A percentile compares a stretch with the other conserved stretches of the same genome.
Conservation (phyloP, 768 basidiomycete genomes). For the Kwoniella europaea region DNA sequence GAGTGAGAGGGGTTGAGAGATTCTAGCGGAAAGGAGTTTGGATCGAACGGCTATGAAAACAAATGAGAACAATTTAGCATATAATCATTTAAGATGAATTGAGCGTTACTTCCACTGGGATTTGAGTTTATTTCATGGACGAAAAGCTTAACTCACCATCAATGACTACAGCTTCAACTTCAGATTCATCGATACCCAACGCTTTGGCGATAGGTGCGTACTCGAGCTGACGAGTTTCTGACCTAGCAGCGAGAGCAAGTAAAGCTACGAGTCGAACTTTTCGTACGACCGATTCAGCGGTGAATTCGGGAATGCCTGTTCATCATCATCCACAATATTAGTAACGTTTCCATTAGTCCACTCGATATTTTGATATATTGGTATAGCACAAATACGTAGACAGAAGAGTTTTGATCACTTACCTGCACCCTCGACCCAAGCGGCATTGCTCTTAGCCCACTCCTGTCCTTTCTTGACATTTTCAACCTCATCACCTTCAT, state of each 20-base stretch:
- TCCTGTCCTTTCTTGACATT: conserved; percentile 41
- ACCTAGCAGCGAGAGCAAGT: conserved; percentile 38
- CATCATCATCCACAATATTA: background rate
- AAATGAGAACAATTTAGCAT: background rate
- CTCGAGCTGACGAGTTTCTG: conserved; percentile 35
- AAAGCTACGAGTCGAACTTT: conserved; percentile 55
- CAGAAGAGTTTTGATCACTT: conserved; percentile 22
- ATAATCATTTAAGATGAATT: background rate
- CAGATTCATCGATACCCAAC: conserved; percentile 41
- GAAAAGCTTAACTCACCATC: conserved; percentile 44
- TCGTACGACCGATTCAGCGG: conserved; percentile 41
- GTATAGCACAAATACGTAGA: no score
- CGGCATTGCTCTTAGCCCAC: conserved; percentile 45
- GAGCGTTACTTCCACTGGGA: no score
- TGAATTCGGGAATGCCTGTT: conserved; percentile 39
- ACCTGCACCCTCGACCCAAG: conserved; percentile 46
- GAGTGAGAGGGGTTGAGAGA: conserved; percentile 52
- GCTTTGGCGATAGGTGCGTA: conserved; percentile 48
- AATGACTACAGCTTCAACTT: conserved; percentile 57
- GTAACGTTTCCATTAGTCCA: no score
- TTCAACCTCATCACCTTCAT: conserved; percentile 48
- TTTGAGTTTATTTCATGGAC: no score
- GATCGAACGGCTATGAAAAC: conserved; percentile 46
- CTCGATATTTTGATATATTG: no score
- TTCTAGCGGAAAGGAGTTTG: conserved; percentile 50